Evolutionary conservation across 2,329 filamentous ascomycete species (phyloP), one percentile per base, ranked within the genome.

Genomic region (Pestalotiopsis sp.): DNA sequence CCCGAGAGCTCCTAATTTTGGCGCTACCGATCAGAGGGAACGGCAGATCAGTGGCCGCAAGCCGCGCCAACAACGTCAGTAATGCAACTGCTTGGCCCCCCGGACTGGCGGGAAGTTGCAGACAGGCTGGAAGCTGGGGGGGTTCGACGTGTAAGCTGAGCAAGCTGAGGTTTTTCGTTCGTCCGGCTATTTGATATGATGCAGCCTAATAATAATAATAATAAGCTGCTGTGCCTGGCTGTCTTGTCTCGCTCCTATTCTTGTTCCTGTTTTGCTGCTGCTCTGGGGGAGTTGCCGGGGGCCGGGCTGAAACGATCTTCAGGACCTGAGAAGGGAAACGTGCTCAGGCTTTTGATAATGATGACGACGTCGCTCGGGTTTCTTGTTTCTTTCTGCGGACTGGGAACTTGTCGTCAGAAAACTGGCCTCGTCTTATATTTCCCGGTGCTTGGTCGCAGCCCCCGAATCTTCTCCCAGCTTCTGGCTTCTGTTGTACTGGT

Each of bases 1-100:
- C 45, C 45, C n/a, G n/a, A 52, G 45, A 23, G 45, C 45, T 52
- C 45, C 45, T 62, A 62, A 62, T 17, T 62, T 62, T 62, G 59
- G 59, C 59, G 25, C 59, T 62, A 52, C 45, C 45, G 45, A 52
- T 52, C 45, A 40, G 59, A 62, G 59, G 59, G 59, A 62, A 62
- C 36, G 59, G 59, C 59, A 62, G 59, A 62, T 62, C 59, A 62
- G 59, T 20, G 31, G 31, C 38, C 27, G 59, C 59, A 36, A 62
- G 59, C 59, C 59, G 38, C 59, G 36, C 59, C 59, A 62, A 40
- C 59, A 52, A 52, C 45, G 45, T 52, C 45, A 52, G 45, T 52
- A 52, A 52, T n/a, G 45, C 20, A 52, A 52, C 3, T 6, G 31
- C 31, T 36, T 7, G 31, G 31, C 31, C 17, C 45, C 45, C n/a